Evolutionary conservation across 495 filamentous ascomycete genomes (phyloP).

Genomic region (Trichoderma asperelloides): DNA sequence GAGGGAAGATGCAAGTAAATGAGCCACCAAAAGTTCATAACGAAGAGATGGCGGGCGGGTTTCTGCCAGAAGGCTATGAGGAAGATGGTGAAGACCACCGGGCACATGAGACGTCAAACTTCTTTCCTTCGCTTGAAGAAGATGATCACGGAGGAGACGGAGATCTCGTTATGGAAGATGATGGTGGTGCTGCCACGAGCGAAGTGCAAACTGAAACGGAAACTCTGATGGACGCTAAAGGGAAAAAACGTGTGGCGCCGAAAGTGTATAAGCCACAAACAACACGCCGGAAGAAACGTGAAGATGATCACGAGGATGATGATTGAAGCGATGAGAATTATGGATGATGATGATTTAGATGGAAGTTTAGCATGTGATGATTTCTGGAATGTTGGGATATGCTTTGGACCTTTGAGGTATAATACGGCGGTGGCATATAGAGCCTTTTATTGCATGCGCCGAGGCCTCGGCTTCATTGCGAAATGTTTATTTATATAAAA

Average conservation of each 20-base stretch:
- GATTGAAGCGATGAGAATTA: background rate
- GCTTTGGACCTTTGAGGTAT: no score
- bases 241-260: background rate
- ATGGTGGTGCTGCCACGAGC: constrained; percentile 13
- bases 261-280: constrained; percentile 20
- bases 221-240: background rate
- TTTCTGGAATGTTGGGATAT: no score
- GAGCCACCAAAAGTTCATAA: constrained; percentile 20
- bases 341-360: no score
- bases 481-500: background rate
- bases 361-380: no score
- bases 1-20: constrained; percentile 12
- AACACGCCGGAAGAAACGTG: constrained; percentile 47
- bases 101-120: constrained; percentile 27
- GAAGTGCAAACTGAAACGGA: background rate
- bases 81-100: constrained; percentile 22
- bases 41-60: constrained; percentile 47
- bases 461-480: no score
- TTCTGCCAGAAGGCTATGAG: constrained; percentile 43
- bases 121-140: constrained; percentile 29
- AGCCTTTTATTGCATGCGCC: no score
- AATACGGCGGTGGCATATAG: no score
- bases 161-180: constrained; percentile 25
- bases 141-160: constrained; percentile 27
- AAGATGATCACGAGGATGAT: background rate